phyloP scores from a whole-genome alignment of 495 filamentous ascomycete species.

The Podospora pseudoanserina region DNA sequence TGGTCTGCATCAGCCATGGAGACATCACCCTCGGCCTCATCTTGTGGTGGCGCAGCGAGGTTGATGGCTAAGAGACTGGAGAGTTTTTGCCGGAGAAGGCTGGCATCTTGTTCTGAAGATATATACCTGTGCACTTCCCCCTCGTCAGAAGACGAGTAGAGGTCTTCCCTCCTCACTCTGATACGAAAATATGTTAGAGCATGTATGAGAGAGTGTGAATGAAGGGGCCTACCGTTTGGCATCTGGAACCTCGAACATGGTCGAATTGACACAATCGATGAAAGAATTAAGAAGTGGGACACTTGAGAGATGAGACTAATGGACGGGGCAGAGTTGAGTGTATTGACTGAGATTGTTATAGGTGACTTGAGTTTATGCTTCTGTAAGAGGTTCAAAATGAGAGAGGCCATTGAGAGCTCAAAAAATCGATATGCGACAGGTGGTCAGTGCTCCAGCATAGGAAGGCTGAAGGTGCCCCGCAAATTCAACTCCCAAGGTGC shows the following conservation, averaged over 20 bases:
- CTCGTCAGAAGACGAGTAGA: slow-evolving; percentile 33
- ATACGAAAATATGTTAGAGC: slow-evolving; percentile 17
- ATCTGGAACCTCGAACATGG: slow-evolving; percentile 50
- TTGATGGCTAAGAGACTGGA: slow-evolving; percentile 39
- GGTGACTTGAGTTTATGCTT: not conserved
- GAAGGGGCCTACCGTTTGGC: slow-evolving; percentile 47
- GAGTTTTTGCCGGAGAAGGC: slow-evolving; percentile 39
- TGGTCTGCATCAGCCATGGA: slow-evolving; percentile 13
- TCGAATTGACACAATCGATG: not conserved
- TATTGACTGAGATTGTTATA: not conserved
- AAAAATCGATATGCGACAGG: not conserved
- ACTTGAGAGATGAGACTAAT: no score
- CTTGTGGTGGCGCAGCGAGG: slow-evolving; percentile 15
- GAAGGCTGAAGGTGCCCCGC: slow-evolving; percentile 4
- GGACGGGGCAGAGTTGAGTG: no score
- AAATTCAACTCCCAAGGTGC: slow-evolving; percentile 2
- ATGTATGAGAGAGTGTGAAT: not conserved
- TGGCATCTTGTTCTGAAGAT: slow-evolving; percentile 25
- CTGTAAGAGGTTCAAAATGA: not conserved
- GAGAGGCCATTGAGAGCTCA: not conserved
- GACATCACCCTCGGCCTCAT: not conserved
- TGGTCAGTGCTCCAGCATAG: not conserved
- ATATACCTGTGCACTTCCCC: not conserved
- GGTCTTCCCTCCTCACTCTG: slow-evolving; percentile 52
- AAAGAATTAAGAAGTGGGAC: no score